Percentiles rank a stretch among this genome's conserved stretches.
Evolutionary conservation across 192 early-diverging fungal genomes (phyloP).

Genomic region (Umbelopsis sp.): DNA sequence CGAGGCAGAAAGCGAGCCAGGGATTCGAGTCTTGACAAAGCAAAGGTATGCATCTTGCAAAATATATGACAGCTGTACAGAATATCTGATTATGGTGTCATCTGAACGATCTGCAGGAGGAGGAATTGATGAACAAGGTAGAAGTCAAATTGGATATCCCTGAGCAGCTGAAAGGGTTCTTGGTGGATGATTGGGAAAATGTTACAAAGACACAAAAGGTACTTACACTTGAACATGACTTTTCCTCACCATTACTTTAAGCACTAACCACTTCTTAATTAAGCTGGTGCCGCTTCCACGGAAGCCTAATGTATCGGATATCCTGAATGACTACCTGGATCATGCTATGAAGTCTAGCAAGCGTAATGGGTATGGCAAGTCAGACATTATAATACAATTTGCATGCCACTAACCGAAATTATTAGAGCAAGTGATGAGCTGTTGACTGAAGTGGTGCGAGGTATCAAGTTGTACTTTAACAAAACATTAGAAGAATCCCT

Average conservation of each 20-base stretch:
- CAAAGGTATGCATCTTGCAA: not conserved
- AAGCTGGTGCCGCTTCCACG: conserved; percentile 86
- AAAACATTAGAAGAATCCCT: conserved; percentile 85
- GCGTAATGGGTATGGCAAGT: not conserved
- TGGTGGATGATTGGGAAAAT: conserved; percentile 98
- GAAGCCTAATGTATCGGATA: conserved; percentile 70
- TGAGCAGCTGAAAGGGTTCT: conserved; percentile 74
- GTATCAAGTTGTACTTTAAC: conserved; percentile 91
- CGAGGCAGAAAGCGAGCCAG: conserved; percentile 32
- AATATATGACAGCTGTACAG: too few relatives aligned
- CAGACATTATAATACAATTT: not conserved
- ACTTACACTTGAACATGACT: not conserved
- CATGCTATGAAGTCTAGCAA: conserved; percentile 9
- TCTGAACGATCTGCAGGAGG: conserved; percentile 47
- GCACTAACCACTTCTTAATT: not conserved
- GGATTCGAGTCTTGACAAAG: conserved; percentile 30
- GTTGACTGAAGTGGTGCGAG: conserved; percentile 82
- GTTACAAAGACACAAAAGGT: conserved; percentile 93
- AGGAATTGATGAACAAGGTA: conserved; percentile 71
- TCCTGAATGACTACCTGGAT: conserved; percentile 68
- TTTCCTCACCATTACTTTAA: not conserved
- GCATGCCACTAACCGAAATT: not conserved
- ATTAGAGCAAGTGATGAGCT: conserved; percentile 66
- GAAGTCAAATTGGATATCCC: conserved; percentile 93
- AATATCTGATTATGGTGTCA: not conserved